A percentile compares a stretch with the other conserved stretches of the same genome.
Conservation (phyloP, 1,284 basidiomycete species). For the Vanrija pseudolonga region DNA sequence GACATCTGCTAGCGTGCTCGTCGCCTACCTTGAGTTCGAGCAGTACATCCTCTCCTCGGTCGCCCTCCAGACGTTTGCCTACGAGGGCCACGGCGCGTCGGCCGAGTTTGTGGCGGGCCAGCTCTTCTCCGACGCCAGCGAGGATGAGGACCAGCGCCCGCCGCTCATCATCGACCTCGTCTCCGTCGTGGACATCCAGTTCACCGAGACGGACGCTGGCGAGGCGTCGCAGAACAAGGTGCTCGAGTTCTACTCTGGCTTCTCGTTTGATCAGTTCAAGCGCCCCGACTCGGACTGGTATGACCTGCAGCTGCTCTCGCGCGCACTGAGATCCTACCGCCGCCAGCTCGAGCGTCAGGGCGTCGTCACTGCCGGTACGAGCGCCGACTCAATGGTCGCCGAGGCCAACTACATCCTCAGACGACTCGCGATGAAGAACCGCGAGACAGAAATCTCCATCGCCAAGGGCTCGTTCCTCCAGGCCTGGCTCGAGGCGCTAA, state of each 20-base stretch:
- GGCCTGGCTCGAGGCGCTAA: slow-evolving; percentile 76
- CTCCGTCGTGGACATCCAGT: slow-evolving; percentile 79
- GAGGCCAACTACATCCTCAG: slow-evolving; percentile 74
- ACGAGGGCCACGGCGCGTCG: slow-evolving; percentile 72
- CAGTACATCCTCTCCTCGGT: slow-evolving; percentile 81
- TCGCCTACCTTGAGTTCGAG: slow-evolving; percentile 75
- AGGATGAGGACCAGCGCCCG: slow-evolving; percentile 65
- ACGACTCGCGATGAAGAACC: slow-evolving; percentile 80
- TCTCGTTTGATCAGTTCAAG: slow-evolving; percentile 73
- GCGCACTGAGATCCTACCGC: slow-evolving; percentile 61
- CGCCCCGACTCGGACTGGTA: slow-evolving; percentile 69
- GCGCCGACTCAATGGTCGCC: slow-evolving; percentile 63
- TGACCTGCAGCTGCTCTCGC: slow-evolving; percentile 66
- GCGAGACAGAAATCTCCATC: slow-evolving; percentile 71
- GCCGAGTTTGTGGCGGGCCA: slow-evolving; percentile 68
- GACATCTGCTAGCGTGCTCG: slow-evolving; percentile 69
- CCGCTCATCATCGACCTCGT: slow-evolving; percentile 82
- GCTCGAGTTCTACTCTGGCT: slow-evolving; percentile 63
- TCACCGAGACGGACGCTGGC: slow-evolving; percentile 69
- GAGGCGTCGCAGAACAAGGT: slow-evolving; percentile 53
- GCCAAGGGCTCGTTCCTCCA: slow-evolving; percentile 68
- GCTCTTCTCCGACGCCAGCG: slow-evolving; percentile 59
- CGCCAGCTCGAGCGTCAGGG: slow-evolving; percentile 65
- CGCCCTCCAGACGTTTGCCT: slow-evolving; percentile 83
- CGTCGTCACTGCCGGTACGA: slow-evolving; percentile 59